These are phyloP conservation scores for Cruciata laevipes DNA, from an alignment of 257 asterid species.

Conservation along the genomic window DNA sequence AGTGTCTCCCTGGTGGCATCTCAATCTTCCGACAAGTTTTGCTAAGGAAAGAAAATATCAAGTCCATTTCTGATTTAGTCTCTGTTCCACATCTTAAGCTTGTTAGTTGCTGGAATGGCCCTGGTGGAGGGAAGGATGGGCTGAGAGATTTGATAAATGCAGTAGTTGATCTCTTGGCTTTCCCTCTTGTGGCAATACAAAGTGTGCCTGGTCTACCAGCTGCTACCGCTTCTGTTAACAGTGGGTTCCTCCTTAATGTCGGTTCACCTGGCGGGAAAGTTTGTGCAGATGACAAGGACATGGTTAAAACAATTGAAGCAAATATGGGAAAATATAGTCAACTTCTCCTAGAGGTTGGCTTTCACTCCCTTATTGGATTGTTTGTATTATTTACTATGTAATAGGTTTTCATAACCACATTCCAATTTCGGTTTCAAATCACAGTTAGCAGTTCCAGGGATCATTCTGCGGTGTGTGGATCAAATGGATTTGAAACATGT, in stretches of 20 bases:
- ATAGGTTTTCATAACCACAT: background rate
- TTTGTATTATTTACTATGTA: conserved; percentile 3
- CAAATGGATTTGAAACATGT: conserved; percentile 71
- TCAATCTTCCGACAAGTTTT: conserved; percentile 76
- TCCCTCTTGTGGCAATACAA: conserved; percentile 89
- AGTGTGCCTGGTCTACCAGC: conserved; percentile 75
- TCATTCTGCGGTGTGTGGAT: conserved; percentile 67
- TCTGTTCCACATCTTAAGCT: conserved; percentile 72
- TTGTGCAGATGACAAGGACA: conserved; percentile 87
- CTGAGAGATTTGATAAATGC: conserved; percentile 68
- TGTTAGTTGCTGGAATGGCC: conserved; percentile 70
- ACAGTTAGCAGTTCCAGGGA: conserved; percentile 67
- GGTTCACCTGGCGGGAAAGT: conserved; percentile 95
- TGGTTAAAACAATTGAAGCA: conserved; percentile 78
- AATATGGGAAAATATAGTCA: conserved; percentile 80
- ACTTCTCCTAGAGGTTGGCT: conserved; percentile 79
- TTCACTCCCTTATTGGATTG: background rate
- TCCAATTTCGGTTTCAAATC: conserved; percentile 15
- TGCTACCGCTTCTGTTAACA: conserved; percentile 89
- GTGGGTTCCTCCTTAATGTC: conserved; percentile 89
- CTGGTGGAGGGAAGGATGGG: conserved; percentile 90
- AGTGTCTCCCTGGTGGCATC: conserved; percentile 90
- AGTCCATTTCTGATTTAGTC: conserved; percentile 59
- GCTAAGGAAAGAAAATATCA: conserved; percentile 65
- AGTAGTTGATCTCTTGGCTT: conserved; percentile 79